Percentiles rank a stretch among this genome's conserved stretches.
Evolutionary conservation across 2,329 filamentous ascomycete species (phyloP).

Genomic region (Septoria linicola): DNA sequence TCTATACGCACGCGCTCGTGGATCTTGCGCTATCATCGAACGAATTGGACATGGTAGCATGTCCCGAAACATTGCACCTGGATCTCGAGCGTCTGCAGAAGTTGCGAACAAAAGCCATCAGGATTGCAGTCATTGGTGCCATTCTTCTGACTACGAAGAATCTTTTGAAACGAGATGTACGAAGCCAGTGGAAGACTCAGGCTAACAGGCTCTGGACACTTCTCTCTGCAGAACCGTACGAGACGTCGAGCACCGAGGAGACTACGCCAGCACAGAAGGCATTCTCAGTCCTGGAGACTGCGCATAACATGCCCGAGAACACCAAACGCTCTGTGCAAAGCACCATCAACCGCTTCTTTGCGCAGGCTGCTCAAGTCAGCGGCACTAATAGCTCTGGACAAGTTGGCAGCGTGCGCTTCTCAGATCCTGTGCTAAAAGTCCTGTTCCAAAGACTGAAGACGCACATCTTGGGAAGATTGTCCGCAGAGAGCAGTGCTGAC

Average conservation of each 20-base stretch:
- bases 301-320: slow-evolving; percentile 50
- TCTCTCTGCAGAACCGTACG: slow-evolving; percentile 60
- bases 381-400: slow-evolving; percentile 31
- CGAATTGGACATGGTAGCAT: slow-evolving; percentile 51
- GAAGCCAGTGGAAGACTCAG: slow-evolving; percentile 73
- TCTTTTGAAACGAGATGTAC: slow-evolving; percentile 75
- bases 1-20: slow-evolving; percentile 73
- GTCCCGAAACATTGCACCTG: slow-evolving; percentile 73
- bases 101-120: slow-evolving; percentile 58
- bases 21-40: slow-evolving; percentile 70
- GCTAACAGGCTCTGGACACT: slow-evolving; percentile 69
- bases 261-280: slow-evolving; percentile 42
- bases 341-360: slow-evolving; percentile 51
- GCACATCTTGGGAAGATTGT: slow-evolving; percentile 65
- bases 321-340: slow-evolving; percentile 46
- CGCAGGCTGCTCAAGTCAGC: slow-evolving; percentile 46
- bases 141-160: slow-evolving; percentile 80
- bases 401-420: slow-evolving; percentile 40
- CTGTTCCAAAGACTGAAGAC: slow-evolving; percentile 65
- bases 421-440: slow-evolving; percentile 64
- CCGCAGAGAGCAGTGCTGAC: slow-evolving; percentile 66
- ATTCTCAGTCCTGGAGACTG: slow-evolving; percentile 50
- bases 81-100: slow-evolving; percentile 63
- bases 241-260: slow-evolving; percentile 38
- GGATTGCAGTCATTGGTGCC: slow-evolving; percentile 70